These are phyloP conservation scores for Fraxinus paxiana DNA, from an alignment of 305 asterid genomes.

Conservation along the genomic window DNA sequence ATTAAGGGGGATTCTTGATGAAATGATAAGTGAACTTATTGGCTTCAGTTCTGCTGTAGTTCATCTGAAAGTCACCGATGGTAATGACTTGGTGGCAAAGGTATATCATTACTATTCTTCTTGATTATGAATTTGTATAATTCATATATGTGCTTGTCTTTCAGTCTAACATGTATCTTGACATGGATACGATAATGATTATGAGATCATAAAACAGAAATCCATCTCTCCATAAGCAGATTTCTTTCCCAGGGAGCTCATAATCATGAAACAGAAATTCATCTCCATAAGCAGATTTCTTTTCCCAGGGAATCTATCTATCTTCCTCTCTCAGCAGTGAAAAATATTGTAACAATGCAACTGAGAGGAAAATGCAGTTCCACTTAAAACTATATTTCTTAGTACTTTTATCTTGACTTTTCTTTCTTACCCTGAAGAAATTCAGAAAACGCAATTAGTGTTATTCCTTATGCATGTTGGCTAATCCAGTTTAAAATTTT, in stretches of 20 bases:
- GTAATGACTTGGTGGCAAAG: conserved; percentile 81
- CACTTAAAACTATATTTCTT: neutral
- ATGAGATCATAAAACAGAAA: conserved; percentile 13
- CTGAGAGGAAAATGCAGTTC: conserved; percentile 15
- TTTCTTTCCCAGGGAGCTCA: conserved; percentile 1
- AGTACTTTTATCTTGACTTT: conserved; percentile 14
- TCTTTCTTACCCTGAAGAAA: conserved; percentile 17
- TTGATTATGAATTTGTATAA: conserved; percentile 20
- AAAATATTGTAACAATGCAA: conserved; percentile 12
- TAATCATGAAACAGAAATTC: neutral
- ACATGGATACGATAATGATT: neutral
- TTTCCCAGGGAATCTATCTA: conserved; percentile 2
- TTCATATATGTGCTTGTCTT: conserved; percentile 1
- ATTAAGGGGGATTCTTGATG: conserved; percentile 70
- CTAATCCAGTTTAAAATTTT: conserved; percentile 21
- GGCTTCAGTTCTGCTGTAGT: conserved; percentile 51
- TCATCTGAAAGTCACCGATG: conserved; percentile 46
- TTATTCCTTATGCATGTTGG: conserved; percentile 22
- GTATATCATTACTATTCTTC: conserved; percentile 34
- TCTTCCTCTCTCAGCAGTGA: conserved; percentile 7
- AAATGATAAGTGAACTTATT: conserved; percentile 64
- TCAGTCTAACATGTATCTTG: neutral
- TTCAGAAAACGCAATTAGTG: conserved; percentile 19
- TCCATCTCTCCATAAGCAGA: conserved; percentile 1
- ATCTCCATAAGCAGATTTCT: neutral